A percentile compares a stretch with the other conserved stretches of the same genome.
These are phyloP conservation scores for Diphasiastrum complanatum DNA, from an alignment of 83 land plant species.

Conservation along the genomic window DNA sequence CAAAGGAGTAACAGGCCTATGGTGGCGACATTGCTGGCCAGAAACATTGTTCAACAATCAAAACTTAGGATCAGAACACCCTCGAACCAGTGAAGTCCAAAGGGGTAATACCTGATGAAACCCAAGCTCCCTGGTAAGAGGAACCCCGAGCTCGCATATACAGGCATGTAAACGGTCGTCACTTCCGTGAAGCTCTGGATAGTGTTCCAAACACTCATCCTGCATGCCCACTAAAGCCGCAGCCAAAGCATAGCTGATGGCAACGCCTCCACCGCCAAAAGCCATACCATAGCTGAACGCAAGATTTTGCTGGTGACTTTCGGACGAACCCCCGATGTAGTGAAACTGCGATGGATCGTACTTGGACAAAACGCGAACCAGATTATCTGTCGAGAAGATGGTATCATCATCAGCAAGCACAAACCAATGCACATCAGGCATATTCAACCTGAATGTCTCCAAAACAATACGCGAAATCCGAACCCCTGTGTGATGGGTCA, in stretches of 20 bases:
- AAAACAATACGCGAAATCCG: constrained; percentile 3
- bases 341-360: constrained; percentile 5
- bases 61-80: neutral
- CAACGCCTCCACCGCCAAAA: constrained; percentile 10
- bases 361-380: constrained; percentile 6
- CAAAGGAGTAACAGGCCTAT: too few relatives aligned
- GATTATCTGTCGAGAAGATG: constrained; percentile 9
- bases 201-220: constrained; percentile 12
- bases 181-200: constrained; percentile 7
- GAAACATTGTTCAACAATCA: neutral
- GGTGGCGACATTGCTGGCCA: neutral
- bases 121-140: constrained; percentile 3
- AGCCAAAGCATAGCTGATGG: constrained; percentile 10
- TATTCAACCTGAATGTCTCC: constrained; percentile 2
- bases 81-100: too few relatives aligned
- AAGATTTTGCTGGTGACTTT: constrained; percentile 11
- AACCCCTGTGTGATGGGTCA: neutral
- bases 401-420: constrained; percentile 15
- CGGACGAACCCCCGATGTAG: constrained; percentile 4
- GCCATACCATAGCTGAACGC: constrained; percentile 7
- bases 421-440: constrained; percentile 1
- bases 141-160: constrained; percentile 7
- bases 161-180: constrained; percentile 13
- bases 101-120: constrained; percentile 17
- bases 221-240: neutral